Conservation (phyloP, 2,329 filamentous ascomycete species). For the Colletotrichum destructivum region DNA sequence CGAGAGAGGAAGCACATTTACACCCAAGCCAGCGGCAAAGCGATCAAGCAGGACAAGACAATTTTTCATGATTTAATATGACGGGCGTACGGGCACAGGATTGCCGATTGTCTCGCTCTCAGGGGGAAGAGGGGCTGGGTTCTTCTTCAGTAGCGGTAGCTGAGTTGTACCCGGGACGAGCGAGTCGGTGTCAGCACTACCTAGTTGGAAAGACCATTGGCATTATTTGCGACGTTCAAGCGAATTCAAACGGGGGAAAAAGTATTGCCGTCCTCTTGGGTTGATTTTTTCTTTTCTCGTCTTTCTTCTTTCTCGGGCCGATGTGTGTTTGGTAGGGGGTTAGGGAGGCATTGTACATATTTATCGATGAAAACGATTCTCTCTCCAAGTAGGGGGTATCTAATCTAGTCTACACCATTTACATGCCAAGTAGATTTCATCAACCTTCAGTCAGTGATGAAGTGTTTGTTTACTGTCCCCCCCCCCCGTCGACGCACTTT, state of each 20-base stretch:
- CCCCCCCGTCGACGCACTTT: neutral
- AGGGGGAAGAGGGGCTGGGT: neutral
- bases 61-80: conserved; percentile 14
- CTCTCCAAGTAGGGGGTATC: conserved; percentile 35
- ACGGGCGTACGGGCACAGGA: conserved; percentile 11
- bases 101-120: conserved; percentile 12
- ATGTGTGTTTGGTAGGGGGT: neutral
- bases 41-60: conserved; percentile 5
- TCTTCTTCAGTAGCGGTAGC: conserved; percentile 6
- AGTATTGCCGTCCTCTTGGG: conserved; percentile 2
- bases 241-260: conserved; percentile 18
- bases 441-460: neutral
- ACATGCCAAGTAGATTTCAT: conserved; percentile 29
- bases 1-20: conserved; percentile 6
- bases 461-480: neutral
- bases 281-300: neutral
- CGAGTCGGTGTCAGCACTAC: neutral
- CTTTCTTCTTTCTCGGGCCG: neutral
- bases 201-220: conserved; percentile 3
- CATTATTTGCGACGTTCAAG: conserved; percentile 15
- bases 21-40: conserved; percentile 7
- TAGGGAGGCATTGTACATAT: conserved; percentile 32
- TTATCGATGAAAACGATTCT: conserved; percentile 8
- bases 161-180: neutral
- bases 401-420: conserved; percentile 41